Evolutionary conservation across 148 eudicot genomes (phyloP), one percentile per base, ranked within the genome.

Genomic region (Camellia japonica): DNA sequence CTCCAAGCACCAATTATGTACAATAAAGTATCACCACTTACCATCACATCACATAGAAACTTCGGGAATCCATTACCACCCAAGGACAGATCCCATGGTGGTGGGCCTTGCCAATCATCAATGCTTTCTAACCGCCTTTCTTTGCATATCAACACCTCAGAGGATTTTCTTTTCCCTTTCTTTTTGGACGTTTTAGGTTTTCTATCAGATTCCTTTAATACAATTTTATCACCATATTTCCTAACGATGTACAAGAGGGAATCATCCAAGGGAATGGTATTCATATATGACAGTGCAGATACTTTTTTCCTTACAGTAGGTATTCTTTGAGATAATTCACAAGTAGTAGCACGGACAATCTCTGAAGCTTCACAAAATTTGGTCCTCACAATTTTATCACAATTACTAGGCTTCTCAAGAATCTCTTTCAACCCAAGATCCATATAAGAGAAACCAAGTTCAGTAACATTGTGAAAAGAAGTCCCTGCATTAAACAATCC

Each of bases 11-110:
- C 70, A 61, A 73, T 3, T 54, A 19, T 42, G 3, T 6, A 56
- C 63, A 23, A 69, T 13, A 15, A 64, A 65, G 61, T n/a, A 64
- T 43, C 13, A 13, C 69, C 61, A 80, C 92, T 76, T 83, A 95
- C 99, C 99, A 95, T 95, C 78, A 95, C 93, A 86, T 95, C 99
- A 81, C 99, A 96, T 9, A 96, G 87, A 83, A 96, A 96, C 86
- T 91, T 96, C 61, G 99, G 97, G 84, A 81, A 85, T 80, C 95
- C 95, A 86, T 93, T 95, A 61, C 97, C 94, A 63, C 95, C 95
- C 71, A 85, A n/a, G 65, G 88, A 87, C 61, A 82, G 58, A 81
- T 93, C 97, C 99, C 98, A 96, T 72, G 95, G 98, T 65, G 97
- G 87, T 49, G 88, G 93, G 63, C 98, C 95, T 85, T 91, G 90